Conservation (phyloP, 1,284 basidiomycete genomes). For the Xerocomus minutiporus region DNA sequence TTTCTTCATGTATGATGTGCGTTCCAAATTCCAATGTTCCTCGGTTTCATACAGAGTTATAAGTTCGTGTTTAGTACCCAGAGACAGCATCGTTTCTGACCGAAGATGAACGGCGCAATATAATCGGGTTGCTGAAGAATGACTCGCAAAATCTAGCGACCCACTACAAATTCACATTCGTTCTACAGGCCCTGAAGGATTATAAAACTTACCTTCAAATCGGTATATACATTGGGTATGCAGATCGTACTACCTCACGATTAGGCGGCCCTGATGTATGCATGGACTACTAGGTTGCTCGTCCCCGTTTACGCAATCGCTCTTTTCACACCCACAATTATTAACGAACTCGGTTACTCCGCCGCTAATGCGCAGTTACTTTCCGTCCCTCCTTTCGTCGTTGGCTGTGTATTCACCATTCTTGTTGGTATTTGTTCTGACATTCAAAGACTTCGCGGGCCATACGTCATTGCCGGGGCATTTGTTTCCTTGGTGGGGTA, state of each 20-base stretch:
- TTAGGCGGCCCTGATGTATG: constrained; percentile 4
- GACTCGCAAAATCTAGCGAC: constrained; percentile 35
- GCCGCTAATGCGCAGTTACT: constrained; percentile 56
- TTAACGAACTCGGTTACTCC: constrained; percentile 50
- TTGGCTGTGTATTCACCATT: constrained; percentile 42
- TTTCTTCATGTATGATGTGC: constrained; percentile 44
- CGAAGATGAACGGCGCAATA: constrained; percentile 32
- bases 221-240: constrained; percentile 43
- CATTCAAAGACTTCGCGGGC: constrained; percentile 39
- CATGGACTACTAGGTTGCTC: constrained; percentile 34
- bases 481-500: constrained; percentile 44
- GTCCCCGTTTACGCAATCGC: constrained; percentile 55
- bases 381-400: constrained; percentile 49
- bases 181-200: constrained; percentile 41
- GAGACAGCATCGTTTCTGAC: constrained; percentile 45
- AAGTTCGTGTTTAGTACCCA: constrained; percentile 35
- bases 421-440: constrained; percentile 42
- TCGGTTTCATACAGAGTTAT: neutral
- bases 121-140: constrained; percentile 38
- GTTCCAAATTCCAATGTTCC: constrained; percentile 13
- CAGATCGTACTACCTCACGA: neutral
- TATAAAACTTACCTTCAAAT: constrained; percentile 45
- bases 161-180: constrained; percentile 35
- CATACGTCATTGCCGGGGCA: constrained; percentile 39
- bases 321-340: constrained; percentile 56